Evolutionary conservation across 2,329 filamentous ascomycete genomes (phyloP).

Genomic region (Cladosporium sp.): DNA sequence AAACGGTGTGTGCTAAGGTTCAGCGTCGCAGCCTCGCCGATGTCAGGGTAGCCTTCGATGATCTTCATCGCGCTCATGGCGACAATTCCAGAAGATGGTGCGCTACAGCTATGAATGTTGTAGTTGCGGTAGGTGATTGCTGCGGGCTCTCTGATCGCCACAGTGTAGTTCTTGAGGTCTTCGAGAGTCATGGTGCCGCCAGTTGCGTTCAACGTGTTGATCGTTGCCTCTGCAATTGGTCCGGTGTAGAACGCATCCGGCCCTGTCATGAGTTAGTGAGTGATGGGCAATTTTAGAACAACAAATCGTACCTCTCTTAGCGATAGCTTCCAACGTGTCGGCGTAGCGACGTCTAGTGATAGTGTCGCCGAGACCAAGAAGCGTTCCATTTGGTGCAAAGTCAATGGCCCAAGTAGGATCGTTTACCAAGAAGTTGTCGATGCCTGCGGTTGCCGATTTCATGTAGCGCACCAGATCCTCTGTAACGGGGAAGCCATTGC

Average conservation of each 20-base stretch:
- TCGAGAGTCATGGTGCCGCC: conserved; percentile 85
- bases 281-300: not conserved
- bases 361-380: conserved; percentile 69
- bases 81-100: conserved; percentile 77
- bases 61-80: conserved; percentile 76
- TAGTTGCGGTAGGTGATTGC: conserved; percentile 60
- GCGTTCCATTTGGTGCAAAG: conserved; percentile 79
- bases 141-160: conserved; percentile 64
- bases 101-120: conserved; percentile 66
- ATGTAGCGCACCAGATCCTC: conserved; percentile 76
- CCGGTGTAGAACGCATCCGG: conserved; percentile 73
- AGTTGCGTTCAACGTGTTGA: conserved; percentile 63
- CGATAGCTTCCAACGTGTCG: conserved; percentile 75
- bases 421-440: conserved; percentile 67
- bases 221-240: conserved; percentile 70
- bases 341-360: conserved; percentile 83
- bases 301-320: conserved; percentile 56
- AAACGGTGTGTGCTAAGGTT: conserved; percentile 79
- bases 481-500: conserved; percentile 71
- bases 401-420: conserved; percentile 82
- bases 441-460: conserved; percentile 49
- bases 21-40: conserved; percentile 57
- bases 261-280: not conserved
- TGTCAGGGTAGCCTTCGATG: conserved; percentile 70
- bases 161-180: conserved; percentile 72